Percentiles rank a stretch among this genome's conserved stretches.
phyloP scores from a whole-genome alignment of 495 filamentous ascomycete species.

The Thermochaetoides thermophila region DNA sequence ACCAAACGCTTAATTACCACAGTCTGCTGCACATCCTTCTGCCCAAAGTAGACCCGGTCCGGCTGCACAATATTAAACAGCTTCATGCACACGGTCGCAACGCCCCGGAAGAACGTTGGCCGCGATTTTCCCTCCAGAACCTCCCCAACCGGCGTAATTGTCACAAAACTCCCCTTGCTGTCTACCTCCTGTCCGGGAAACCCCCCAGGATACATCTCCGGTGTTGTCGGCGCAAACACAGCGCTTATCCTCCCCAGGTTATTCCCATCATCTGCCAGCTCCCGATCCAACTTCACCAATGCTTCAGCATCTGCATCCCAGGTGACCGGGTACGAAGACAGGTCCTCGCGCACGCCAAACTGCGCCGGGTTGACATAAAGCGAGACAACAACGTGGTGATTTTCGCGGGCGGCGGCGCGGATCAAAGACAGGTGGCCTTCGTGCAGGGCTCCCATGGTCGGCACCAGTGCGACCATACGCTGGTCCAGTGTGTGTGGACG shows the following conservation, averaged over 20 bases:
- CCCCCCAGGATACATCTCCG: constrained; percentile 73
- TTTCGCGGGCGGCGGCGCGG: constrained; percentile 70
- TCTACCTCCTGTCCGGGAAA: constrained; percentile 68
- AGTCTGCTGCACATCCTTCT: constrained; percentile 96
- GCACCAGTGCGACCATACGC: constrained; percentile 72
- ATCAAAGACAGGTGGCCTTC: constrained; percentile 79
- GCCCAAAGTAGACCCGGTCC: constrained; percentile 86
- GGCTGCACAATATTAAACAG: constrained; percentile 84
- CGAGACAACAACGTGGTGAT: constrained; percentile 70
- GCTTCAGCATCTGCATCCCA: constrained; percentile 60
- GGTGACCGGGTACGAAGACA: constrained; percentile 78
- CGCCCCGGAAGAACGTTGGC: constrained; percentile 93
- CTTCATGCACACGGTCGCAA: constrained; percentile 95
- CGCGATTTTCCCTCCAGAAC: constrained; percentile 71
- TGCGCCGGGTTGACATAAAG: constrained; percentile 96
- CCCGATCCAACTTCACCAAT: constrained; percentile 51
- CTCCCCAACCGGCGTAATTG: constrained; percentile 65
- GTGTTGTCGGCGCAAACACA: constrained; percentile 71
- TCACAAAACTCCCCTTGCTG: constrained; percentile 81
- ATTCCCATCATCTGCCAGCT: constrained; percentile 42
- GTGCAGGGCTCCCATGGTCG: constrained; percentile 95
- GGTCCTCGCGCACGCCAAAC: constrained; percentile 81
- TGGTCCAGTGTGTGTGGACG: constrained; percentile 49
- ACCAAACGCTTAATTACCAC: constrained; percentile 80
- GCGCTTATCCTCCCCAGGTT: constrained; percentile 57